These are phyloP conservation scores for Suhomyces bokatorum DNA, from an alignment of 1,139 yeast genomes.

Conservation along the genomic window DNA sequence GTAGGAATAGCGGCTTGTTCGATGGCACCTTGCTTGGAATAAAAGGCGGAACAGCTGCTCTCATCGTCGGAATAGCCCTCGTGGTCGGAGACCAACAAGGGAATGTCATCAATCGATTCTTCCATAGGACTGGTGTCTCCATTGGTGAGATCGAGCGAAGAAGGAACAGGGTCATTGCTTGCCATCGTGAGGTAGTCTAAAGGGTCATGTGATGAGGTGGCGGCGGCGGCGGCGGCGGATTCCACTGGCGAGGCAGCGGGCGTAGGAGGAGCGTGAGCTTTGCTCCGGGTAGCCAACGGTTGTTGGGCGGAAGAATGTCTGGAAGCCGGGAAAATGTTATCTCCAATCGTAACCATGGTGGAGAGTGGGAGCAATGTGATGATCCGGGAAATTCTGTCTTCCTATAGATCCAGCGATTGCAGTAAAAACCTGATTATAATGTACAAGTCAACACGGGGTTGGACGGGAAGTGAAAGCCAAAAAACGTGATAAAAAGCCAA, in stretches of 20 bases:
- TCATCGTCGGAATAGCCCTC: constrained; percentile 33
- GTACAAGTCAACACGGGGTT: constrained; percentile 4
- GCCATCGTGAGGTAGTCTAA: constrained; percentile 10
- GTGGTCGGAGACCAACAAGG: constrained; percentile 32
- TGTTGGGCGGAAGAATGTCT: constrained; percentile 6
- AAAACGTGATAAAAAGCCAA: constrained; percentile 4
- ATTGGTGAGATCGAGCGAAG: constrained; percentile 12
- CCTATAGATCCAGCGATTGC: constrained; percentile 4
- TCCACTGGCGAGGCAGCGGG: constrained; percentile 8
- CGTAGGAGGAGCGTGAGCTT: constrained; percentile 7
- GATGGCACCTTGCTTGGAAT: constrained; percentile 5
- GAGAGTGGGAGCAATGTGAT: constrained; percentile 1
- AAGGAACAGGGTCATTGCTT: not conserved
- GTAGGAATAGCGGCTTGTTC: not conserved
- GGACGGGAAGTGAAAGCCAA: constrained; percentile 3
- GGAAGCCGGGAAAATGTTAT: constrained; percentile 12
- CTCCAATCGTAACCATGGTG: constrained; percentile 21
- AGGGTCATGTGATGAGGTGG: constrained; percentile 8
- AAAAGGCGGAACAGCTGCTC: constrained; percentile 14
- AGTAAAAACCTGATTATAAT: not conserved
- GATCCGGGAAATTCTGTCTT: constrained; percentile 13
- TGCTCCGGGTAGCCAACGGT: constrained; percentile 1
- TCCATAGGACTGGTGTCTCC: constrained; percentile 12
- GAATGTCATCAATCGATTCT: constrained; percentile 24
- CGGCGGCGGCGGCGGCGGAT: not conserved